Percentiles rank a stretch among this genome's conserved stretches.
Conservation (phyloP, 495 filamentous ascomycete species). For the Neurospora sp. region DNA sequence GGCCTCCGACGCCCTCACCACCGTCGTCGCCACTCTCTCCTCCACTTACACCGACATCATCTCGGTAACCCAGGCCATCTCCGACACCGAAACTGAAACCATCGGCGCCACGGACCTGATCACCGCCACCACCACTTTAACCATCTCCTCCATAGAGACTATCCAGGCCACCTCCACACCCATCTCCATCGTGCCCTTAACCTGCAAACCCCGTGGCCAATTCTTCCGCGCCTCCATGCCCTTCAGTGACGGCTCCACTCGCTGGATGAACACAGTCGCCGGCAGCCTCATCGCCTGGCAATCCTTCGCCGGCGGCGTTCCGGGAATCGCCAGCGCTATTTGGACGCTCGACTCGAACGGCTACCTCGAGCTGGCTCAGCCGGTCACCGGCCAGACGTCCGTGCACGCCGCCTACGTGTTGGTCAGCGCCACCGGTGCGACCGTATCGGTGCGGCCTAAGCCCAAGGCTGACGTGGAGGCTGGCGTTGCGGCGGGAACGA, state of each 20-base stretch:
- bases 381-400: not conserved
- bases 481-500: not conserved
- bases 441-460: not conserved
- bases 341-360: not conserved
- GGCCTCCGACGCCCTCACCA: not conserved
- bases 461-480: not conserved
- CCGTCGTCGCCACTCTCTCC: not conserved
- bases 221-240: not conserved
- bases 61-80: not conserved
- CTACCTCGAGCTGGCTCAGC: not conserved
- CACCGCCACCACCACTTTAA: not conserved
- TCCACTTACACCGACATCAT: slow-evolving; percentile 1
- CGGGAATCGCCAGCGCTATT: not conserved
- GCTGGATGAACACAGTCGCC: not conserved
- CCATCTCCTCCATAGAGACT: not conserved
- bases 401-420: not conserved
- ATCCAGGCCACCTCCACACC: not conserved
- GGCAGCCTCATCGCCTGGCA: not conserved
- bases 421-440: not conserved
- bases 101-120: not conserved
- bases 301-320: not conserved
- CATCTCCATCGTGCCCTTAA: not conserved
- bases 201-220: not conserved
- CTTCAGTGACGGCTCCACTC: not conserved
- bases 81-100: not conserved